phyloP scores from a whole-genome alignment of 768 basidiomycete species.

The Lactarius evosmus region DNA sequence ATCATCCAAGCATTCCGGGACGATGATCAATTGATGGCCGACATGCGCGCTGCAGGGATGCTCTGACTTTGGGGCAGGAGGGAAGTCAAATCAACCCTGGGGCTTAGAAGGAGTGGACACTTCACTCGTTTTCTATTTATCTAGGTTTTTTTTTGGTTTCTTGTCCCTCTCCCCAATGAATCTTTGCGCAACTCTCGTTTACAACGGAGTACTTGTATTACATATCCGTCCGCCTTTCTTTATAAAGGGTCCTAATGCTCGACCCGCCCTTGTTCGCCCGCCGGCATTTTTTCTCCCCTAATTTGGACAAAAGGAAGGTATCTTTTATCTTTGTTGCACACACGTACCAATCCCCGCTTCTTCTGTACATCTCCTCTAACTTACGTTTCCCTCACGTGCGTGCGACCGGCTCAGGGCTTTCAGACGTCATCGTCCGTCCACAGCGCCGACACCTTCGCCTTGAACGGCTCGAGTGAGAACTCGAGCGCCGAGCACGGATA shows the following conservation, averaged over 20 bases:
- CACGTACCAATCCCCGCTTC: background rate
- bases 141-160: background rate
- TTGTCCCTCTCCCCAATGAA: background rate
- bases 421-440: constrained; percentile 50
- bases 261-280: background rate
- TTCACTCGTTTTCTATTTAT: background rate
- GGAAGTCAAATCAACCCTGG: background rate
- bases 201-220: background rate
- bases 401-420: background rate
- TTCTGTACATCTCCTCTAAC: background rate
- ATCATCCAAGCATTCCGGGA: constrained; percentile 47
- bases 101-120: background rate
- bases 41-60: constrained; percentile 63
- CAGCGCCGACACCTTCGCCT: constrained; percentile 59
- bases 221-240: constrained; percentile 5
- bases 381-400: background rate
- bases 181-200: constrained; percentile 1
- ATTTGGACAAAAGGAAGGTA: background rate
- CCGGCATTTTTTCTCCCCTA: background rate
- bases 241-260: constrained; percentile 7
- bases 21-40: constrained; percentile 56
- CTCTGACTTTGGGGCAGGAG: constrained; percentile 37
- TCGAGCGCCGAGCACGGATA: constrained; percentile 95
- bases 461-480: constrained; percentile 94
- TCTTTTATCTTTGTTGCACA: constrained; percentile 3